Evolutionary conservation across 2,329 filamentous ascomycete genomes (phyloP), one percentile per base, ranked within the genome.

Genomic region (Fusarium zealandicum): DNA sequence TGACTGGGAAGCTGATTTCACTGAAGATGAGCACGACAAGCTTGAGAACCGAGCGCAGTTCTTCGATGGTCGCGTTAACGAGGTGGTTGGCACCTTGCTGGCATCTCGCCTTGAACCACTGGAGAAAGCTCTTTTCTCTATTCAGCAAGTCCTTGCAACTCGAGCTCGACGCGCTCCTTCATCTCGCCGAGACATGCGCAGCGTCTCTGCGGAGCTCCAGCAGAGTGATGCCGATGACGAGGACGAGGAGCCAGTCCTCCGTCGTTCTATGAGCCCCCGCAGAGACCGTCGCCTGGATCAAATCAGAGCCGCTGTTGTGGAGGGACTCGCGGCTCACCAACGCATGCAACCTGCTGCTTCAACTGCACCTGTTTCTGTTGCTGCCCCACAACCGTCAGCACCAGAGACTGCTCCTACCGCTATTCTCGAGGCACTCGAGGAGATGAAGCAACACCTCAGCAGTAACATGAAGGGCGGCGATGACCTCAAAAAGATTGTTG

Each of bases 161-260:
- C 79, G 89, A 63, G 80, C 83, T 22, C 78, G 79, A 25, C 79
- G 79, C 48, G 78, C 80, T 12, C 76, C 79, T 20, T 84, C 85
- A 10, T 83, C 80, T 49, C 79, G 83, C 25, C 82, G 82, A 33
- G 81, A 83, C 20, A 80, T 84, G 61, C 84, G 86, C 63, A 91
- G 87, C 71, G 74, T 85, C 33, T 93, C 90, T 39, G 84, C 80
- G n/a, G 89, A 92, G 25, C 69, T 82, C 4, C 80, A 84, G 40
- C 87, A 96, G 54, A 97, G 93, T 70, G 95, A 98, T 75, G 93
- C 95, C 10, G 93, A 98, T 71, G 93, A 96, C 58, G 92, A 96
- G 69, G 93, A 96, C 62, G 92, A 96, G 17, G 90, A 88, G 51
- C 82, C 85, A 49, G 57, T 76, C 54, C 76, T 80, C 58, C 81